Evolutionary conservation across 2,329 filamentous ascomycete genomes (phyloP).

Genomic region (Pyrenophora teres): DNA sequence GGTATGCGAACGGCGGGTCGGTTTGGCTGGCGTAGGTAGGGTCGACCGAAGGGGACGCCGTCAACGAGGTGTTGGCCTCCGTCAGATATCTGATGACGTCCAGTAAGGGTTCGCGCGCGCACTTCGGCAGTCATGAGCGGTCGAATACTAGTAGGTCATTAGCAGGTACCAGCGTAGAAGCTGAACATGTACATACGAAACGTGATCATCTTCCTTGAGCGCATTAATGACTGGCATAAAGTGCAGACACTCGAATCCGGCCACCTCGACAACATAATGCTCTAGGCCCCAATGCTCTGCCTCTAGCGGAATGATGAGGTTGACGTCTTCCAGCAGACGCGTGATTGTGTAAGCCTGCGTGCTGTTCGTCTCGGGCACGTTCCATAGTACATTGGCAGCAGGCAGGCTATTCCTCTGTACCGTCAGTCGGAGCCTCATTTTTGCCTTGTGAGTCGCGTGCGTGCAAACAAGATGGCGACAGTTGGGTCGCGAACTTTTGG

Average conservation of each 20-base stretch:
- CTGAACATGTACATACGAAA: slow-evolving; percentile 63
- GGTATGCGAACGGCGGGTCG: slow-evolving; percentile 74
- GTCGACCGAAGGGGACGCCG: slow-evolving; percentile 80
- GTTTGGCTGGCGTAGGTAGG: slow-evolving; percentile 64
- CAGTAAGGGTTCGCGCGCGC: slow-evolving; percentile 71
- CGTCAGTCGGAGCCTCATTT: slow-evolving; percentile 46
- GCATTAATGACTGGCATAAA: slow-evolving; percentile 73
- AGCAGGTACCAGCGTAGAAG: neutral
- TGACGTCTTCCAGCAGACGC: slow-evolving; percentile 76
- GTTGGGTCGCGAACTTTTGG: slow-evolving; percentile 13
- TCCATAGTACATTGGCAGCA: slow-evolving; percentile 46
- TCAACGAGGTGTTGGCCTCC: slow-evolving; percentile 84
- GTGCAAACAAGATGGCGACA: neutral
- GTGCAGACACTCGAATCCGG: slow-evolving; percentile 83
- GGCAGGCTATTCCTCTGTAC: slow-evolving; percentile 47
- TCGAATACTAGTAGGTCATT: slow-evolving; percentile 65
- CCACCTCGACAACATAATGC: slow-evolving; percentile 83
- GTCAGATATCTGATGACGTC: slow-evolving; percentile 77
- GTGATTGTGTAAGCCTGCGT: slow-evolving; percentile 63
- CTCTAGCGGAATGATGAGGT: slow-evolving; percentile 81
- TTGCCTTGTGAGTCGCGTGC: slow-evolving; percentile 14
- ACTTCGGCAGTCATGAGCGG: slow-evolving; percentile 77
- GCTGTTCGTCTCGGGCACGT: slow-evolving; percentile 39
- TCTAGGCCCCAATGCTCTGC: slow-evolving; percentile 82
- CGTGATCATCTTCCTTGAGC: slow-evolving; percentile 81